phyloP scores from a whole-genome alignment of 2,329 filamentous ascomycete species.

The Claviceps maximensis region DNA sequence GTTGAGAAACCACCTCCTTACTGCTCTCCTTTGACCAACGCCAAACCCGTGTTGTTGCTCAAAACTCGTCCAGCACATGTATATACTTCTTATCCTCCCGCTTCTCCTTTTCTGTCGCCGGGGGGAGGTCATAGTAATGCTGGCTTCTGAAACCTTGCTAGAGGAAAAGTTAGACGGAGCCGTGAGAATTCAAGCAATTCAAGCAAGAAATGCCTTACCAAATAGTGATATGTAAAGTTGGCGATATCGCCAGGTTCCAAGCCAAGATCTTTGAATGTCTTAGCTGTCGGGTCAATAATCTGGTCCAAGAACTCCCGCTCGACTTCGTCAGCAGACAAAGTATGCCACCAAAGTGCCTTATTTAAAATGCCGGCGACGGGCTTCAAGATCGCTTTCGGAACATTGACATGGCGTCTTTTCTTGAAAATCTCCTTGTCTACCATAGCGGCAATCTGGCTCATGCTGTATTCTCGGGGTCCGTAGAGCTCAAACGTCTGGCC shows the following conservation, averaged over 20 bases:
- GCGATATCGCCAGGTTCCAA: slow-evolving; percentile 81
- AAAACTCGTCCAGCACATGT: slow-evolving; percentile 83
- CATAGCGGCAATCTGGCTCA: slow-evolving; percentile 70
- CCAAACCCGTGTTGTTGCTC: slow-evolving; percentile 13
- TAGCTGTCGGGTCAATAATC: slow-evolving; percentile 75
- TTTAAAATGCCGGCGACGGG: slow-evolving; percentile 64
- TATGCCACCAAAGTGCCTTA: slow-evolving; percentile 78
- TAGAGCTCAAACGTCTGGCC: slow-evolving; percentile 89
- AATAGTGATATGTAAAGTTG: slow-evolving; percentile 82
- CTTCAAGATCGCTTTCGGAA: slow-evolving; percentile 71
- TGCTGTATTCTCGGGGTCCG: slow-evolving; percentile 85
- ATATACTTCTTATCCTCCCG: slow-evolving; percentile 92
- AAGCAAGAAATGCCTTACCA: slow-evolving; percentile 46
- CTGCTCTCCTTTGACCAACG: neutral
- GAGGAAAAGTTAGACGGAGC: slow-evolving; percentile 18
- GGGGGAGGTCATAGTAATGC: slow-evolving; percentile 83
- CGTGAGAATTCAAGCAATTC: no score
- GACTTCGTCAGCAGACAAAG: slow-evolving; percentile 69
- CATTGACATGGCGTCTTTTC: slow-evolving; percentile 76
- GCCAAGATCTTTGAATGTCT: slow-evolving; percentile 88
- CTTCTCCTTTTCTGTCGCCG: slow-evolving; percentile 88
- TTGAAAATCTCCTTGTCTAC: slow-evolving; percentile 91
- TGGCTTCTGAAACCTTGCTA: slow-evolving; percentile 85
- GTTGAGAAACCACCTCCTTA: neutral
- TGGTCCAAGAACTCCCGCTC: slow-evolving; percentile 92